Evolutionary conservation across 148 eudicot species (phyloP).

Genomic region (Nepenthes mirabilis): DNA sequence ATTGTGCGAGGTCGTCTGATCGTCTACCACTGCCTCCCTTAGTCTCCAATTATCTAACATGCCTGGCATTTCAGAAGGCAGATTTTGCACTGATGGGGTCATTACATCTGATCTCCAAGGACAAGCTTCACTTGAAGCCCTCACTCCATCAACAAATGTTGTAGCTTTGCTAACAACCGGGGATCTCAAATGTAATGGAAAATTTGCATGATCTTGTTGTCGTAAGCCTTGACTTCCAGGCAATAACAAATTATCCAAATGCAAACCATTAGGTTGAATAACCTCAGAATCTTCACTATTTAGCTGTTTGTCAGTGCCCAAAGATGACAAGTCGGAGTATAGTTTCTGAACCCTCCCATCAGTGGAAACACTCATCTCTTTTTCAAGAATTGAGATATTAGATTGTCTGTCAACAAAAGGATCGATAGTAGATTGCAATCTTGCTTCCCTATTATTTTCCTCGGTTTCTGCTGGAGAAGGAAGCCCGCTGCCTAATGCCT

Average conservation of each 20-base stretch:
- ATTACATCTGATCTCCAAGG: slow-evolving; percentile 15
- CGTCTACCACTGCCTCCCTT: slow-evolving; percentile 39
- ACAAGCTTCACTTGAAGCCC: slow-evolving; percentile 2
- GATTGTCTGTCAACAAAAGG: slow-evolving; percentile 14
- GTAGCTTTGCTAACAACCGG: slow-evolving; percentile 15
- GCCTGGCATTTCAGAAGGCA: slow-evolving; percentile 30
- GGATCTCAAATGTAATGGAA: slow-evolving; percentile 21
- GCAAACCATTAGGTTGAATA: slow-evolving; percentile 15
- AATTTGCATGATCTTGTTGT: slow-evolving; percentile 17
- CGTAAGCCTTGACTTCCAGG: slow-evolving; percentile 18
- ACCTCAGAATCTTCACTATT: slow-evolving; percentile 19
- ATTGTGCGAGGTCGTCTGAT: slow-evolving; percentile 14
- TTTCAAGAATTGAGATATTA: slow-evolving; percentile 11
- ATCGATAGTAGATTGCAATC: not conserved
- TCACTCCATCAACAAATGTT: slow-evolving; percentile 11
- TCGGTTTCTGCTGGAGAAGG: slow-evolving; percentile 9
- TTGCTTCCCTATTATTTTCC: slow-evolving; percentile 3
- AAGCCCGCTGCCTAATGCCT: slow-evolving; percentile 16
- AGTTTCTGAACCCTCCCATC: slow-evolving; percentile 23
- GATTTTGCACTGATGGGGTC: slow-evolving; percentile 19
- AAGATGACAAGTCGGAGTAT: slow-evolving; percentile 19
- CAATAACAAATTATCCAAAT: slow-evolving; percentile 17
- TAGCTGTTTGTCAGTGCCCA: slow-evolving; percentile 19
- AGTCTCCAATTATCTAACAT: slow-evolving; percentile 51
- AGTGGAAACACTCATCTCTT: slow-evolving; percentile 11